Base-by-base conservation (phyloP, 257 asterid genomes). In the Fraxinus quadrangulata region DNA sequence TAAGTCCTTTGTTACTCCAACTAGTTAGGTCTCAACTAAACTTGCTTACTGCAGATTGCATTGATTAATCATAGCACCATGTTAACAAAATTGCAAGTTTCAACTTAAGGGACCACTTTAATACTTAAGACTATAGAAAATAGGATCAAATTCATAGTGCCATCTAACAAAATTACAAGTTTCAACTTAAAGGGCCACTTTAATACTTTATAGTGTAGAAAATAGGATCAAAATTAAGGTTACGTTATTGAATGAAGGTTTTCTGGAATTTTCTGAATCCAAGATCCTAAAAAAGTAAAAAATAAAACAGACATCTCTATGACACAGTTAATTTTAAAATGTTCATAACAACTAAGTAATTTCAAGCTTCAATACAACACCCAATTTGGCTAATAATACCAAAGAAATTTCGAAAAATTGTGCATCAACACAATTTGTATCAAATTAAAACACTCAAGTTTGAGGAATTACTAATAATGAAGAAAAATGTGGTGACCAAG, bases 401-500 rank as follows among this genome's bases (percentile, higher is more conserved):
- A 47, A 47, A 47, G n/a, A 47, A 14, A 42, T 42, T 5, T 61
- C 14, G 11, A 61, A 2, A 61, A 61, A n/a, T 9, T 2, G 31
- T 2, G 19, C 34, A 63, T 23, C 69, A 23, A 9, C 17, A 63
- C 0, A 2, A 54, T 54, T 19, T 3, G 65, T 19, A 54, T 5
- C 6, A 63, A 63, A 63, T 63, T 63, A 7, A 63, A 40, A 63
- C 69, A 26, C 14, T 24, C 6, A 63, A 56, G 67, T 21, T n/a
- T 9, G 34, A 63, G 31, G 21, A 63, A 63, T 86, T 86, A 92
- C 97, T 17, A 80, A 87, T 74, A 39, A 84, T 34, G 75, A 90
- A 80, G 61, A 89, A 69, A 40, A 88, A 6, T 11, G 76, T 16
- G 14, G 97, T 89, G 80, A 78, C 31, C 4, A 86, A 6, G 12